Evolutionary conservation across 2,329 filamentous ascomycete species (phyloP).

Genomic region (Myriangium duriaei): DNA sequence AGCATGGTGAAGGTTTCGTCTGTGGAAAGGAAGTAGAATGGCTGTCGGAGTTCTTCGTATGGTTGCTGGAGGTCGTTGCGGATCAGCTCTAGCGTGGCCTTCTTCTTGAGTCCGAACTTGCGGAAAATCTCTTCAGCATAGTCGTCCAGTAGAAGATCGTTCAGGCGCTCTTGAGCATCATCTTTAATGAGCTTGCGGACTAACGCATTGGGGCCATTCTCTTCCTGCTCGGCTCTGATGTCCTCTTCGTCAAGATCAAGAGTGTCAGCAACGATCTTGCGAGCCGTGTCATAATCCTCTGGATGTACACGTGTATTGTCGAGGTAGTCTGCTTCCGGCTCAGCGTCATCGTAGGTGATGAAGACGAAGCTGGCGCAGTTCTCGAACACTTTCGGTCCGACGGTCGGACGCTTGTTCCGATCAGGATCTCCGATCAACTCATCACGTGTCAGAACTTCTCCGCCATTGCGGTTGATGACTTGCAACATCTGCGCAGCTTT

Average conservation of each 20-base stretch:
- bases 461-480: constrained; percentile 83
- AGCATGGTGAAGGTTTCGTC: constrained; percentile 93
- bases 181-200: constrained; percentile 92
- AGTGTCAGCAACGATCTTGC: constrained; percentile 97
- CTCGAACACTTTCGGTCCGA: constrained; percentile 84
- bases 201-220: constrained; percentile 79
- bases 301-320: constrained; percentile 96
- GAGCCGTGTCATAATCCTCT: constrained; percentile 93
- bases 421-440: constrained; percentile 84
- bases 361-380: constrained; percentile 95
- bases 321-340: constrained; percentile 73
- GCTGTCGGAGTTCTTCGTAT: constrained; percentile 83
- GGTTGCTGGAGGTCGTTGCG: constrained; percentile 83
- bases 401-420: constrained; percentile 44
- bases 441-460: constrained; percentile 68
- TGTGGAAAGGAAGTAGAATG: constrained; percentile 55
- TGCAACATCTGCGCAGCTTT: constrained; percentile 80
- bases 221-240: constrained; percentile 84
- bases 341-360: constrained; percentile 75
- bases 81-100: constrained; percentile 90
- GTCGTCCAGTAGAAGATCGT: constrained; percentile 89
- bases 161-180: constrained; percentile 85
- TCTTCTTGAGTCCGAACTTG: constrained; percentile 88
- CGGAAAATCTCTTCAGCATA: constrained; percentile 91
- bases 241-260: constrained; percentile 96